Evolutionary conservation across 768 basidiomycete genomes (phyloP).

Genomic region (Nevesoporus exiguus): DNA sequence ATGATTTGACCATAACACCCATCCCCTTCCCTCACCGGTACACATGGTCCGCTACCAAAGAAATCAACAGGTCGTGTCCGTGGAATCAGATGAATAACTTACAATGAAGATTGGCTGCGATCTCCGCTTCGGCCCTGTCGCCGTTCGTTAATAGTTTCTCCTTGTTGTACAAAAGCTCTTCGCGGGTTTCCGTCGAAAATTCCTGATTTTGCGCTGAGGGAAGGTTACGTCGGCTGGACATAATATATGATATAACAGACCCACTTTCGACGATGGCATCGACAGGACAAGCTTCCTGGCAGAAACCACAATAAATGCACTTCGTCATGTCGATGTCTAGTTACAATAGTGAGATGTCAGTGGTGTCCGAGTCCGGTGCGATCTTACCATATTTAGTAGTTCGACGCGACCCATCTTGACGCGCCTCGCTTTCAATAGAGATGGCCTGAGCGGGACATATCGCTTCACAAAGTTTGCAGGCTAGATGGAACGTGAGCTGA

Average conservation of each 20-base stretch:
- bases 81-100: slow-evolving; percentile 23
- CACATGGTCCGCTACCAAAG: slow-evolving; percentile 72
- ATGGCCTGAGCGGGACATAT: slow-evolving; percentile 99
- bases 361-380: background rate
- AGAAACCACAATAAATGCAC: slow-evolving; percentile 99
- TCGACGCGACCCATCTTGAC: slow-evolving; percentile 90
- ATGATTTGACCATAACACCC: slow-evolving; percentile 7
- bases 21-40: slow-evolving; percentile 56
- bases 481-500: slow-evolving; percentile 39
- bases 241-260: slow-evolving; percentile 31
- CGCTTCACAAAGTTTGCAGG: slow-evolving; percentile 98
- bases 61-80: slow-evolving; percentile 18
- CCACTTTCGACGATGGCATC: slow-evolving; percentile 98
- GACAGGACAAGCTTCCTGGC: slow-evolving; percentile 98
- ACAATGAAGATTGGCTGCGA: slow-evolving; percentile 91
- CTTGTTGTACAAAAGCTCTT: slow-evolving; percentile 98
- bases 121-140: slow-evolving; percentile 94
- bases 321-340: slow-evolving; percentile 99
- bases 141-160: slow-evolving; percentile 97
- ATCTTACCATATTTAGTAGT: slow-evolving; percentile 92
- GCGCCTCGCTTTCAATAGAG: slow-evolving; percentile 97
- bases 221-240: background rate
- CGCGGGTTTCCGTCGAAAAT: slow-evolving; percentile 95
- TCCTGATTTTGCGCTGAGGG: slow-evolving; percentile 93
- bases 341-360: background rate